Conservation (phyloP, 345 rosid genomes). For the Nasturtium officinale region DNA sequence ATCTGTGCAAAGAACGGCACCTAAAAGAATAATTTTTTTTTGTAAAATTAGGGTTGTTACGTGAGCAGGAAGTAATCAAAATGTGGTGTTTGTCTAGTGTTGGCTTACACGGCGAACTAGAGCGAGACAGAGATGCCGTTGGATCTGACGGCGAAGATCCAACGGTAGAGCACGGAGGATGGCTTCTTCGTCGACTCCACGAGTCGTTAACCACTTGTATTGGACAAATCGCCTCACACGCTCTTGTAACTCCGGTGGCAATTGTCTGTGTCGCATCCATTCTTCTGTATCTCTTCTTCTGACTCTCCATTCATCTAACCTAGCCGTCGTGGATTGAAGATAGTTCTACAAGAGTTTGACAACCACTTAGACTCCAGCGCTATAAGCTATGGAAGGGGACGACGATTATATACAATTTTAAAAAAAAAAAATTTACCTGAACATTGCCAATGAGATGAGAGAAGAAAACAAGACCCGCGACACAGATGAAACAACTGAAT, state of each 20-base stretch:
- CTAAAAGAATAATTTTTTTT: slow-evolving; percentile 34
- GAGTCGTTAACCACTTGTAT: slow-evolving; percentile 78
- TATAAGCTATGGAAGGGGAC: background rate
- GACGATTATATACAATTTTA: background rate
- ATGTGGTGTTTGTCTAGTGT: background rate
- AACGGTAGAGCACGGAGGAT: slow-evolving; percentile 69
- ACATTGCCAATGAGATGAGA: slow-evolving; percentile 86
- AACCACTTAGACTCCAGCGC: slow-evolving; percentile 1
- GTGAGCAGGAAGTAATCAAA: background rate
- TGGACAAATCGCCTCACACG: slow-evolving; percentile 83
- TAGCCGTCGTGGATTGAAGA: slow-evolving; percentile 80
- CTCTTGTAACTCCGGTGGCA: slow-evolving; percentile 74
- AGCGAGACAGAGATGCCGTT: slow-evolving; percentile 79
- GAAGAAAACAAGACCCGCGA: slow-evolving; percentile 73
- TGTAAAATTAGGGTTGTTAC: slow-evolving; percentile 6
- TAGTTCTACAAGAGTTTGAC: slow-evolving; percentile 53
- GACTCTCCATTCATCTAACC: slow-evolving; percentile 89
- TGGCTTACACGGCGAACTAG: slow-evolving; percentile 80
- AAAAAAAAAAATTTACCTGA: slow-evolving; percentile 64
- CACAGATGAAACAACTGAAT: slow-evolving; percentile 68
- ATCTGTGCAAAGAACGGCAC: slow-evolving; percentile 88
- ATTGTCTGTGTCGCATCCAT: slow-evolving; percentile 94
- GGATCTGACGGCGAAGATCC: slow-evolving; percentile 78
- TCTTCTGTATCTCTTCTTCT: slow-evolving; percentile 87
- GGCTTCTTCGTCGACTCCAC: slow-evolving; percentile 85